Percentiles rank a stretch among this genome's conserved stretches.
phyloP scores from a whole-genome alignment of 1,284 basidiomycete genomes.

The Boletus sp. region DNA sequence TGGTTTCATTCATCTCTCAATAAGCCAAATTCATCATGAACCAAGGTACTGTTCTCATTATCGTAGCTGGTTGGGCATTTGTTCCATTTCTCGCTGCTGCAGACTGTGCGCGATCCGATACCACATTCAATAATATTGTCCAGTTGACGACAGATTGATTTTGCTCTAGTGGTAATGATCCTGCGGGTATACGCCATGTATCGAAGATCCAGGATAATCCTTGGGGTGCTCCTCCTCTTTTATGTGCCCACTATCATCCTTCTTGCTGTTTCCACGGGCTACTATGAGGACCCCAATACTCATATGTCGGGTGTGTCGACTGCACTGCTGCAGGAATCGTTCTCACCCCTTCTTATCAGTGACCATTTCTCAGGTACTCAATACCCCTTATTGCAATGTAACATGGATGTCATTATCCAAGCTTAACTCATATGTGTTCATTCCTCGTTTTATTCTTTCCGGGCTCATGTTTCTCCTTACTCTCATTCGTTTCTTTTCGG shows the following conservation, averaged over 20 bases:
- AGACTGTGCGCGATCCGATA: constrained; percentile 1
- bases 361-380: background rate
- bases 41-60: background rate
- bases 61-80: background rate
- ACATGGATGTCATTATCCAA: background rate
- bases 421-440: background rate
- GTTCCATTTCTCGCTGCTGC: constrained; percentile 5
- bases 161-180: constrained; percentile 3
- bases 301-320: background rate
- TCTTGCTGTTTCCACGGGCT: background rate
- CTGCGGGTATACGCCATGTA: constrained; percentile 8
- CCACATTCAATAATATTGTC: too few relatives aligned
- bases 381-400: background rate
- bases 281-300: background rate
- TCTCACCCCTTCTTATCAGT: background rate
- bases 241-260: background rate
- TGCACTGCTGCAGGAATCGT: too few relatives aligned
- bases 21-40: background rate
- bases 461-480: constrained; percentile 2
- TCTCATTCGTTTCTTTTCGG: background rate
- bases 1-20: background rate
- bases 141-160: too few relatives aligned
- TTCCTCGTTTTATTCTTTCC: background rate
- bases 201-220: background rate
- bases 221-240: background rate